Conservation (phyloP, 805 yeast genomes). For the Kazachstania viticola region DNA sequence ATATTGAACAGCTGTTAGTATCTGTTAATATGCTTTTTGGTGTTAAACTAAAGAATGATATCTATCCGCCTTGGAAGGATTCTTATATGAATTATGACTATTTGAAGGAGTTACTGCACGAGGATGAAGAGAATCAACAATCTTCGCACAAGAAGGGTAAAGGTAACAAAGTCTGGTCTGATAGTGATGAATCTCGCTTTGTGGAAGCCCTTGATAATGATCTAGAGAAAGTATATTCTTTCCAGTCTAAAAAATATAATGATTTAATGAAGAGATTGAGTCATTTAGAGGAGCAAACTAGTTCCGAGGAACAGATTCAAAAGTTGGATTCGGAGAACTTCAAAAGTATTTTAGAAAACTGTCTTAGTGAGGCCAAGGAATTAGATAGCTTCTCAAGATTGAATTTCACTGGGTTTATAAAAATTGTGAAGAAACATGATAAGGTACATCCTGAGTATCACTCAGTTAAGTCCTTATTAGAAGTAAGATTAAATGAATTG, state of each 20-base stretch:
- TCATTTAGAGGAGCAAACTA: conserved; percentile 50
- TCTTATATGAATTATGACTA: conserved; percentile 56
- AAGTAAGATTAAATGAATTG: conserved; percentile 73
- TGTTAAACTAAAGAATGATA: conserved; percentile 67
- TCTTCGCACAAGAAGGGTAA: neutral
- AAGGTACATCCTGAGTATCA: conserved; percentile 69
- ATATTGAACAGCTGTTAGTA: no score
- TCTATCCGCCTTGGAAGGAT: conserved; percentile 79
- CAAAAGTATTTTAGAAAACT: conserved; percentile 60
- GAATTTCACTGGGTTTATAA: conserved; percentile 89
- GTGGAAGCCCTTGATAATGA: conserved; percentile 57
- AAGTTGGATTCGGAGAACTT: conserved; percentile 50
- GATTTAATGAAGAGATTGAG: conserved; percentile 55
- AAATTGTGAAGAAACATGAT: conserved; percentile 93
- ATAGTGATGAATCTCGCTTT: conserved; percentile 58
- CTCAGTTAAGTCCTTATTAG: conserved; percentile 80
- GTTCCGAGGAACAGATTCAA: conserved; percentile 24
- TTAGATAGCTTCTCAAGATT: conserved; percentile 82
- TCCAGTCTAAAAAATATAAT: conserved; percentile 57
- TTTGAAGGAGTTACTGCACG: conserved; percentile 58
- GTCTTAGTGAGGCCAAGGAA: conserved; percentile 66
- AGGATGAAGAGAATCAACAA: conserved; percentile 36
- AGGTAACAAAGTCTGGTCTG: conserved; percentile 41
- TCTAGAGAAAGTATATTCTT: conserved; percentile 65
- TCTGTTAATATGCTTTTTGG: conserved; percentile 63